phyloP scores from a whole-genome alignment of 1,284 basidiomycete genomes.

The Golubevia pallescens region DNA sequence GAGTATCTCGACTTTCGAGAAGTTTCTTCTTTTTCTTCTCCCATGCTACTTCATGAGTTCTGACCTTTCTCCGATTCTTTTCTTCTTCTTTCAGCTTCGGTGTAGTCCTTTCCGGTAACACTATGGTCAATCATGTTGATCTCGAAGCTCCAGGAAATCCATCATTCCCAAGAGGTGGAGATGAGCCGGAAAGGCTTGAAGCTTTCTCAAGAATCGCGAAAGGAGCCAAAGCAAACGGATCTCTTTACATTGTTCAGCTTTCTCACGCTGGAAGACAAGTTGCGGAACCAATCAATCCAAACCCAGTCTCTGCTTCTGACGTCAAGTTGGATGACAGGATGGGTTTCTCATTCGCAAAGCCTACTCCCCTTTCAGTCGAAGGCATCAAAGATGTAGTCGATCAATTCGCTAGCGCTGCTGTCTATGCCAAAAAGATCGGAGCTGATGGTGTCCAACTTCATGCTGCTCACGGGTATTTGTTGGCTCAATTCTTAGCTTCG shows the following conservation, averaged over 20 bases:
- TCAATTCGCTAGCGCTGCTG: conserved; percentile 19
- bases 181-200: conserved; percentile 27
- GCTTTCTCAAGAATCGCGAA: conserved; percentile 19
- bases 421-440: conserved; percentile 10
- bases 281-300: conserved; percentile 19
- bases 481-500: not conserved
- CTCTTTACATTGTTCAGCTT: conserved; percentile 44
- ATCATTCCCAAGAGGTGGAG: conserved; percentile 18
- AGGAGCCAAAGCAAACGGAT: conserved; percentile 37
- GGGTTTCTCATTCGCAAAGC: conserved; percentile 31
- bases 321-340: conserved; percentile 43
- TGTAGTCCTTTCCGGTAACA: conserved; percentile 37
- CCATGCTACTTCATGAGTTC: conserved; percentile 1
- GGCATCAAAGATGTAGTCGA: conserved; percentile 28
- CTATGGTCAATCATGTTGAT: conserved; percentile 9
- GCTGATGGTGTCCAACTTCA: conserved; percentile 23
- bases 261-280: conserved; percentile 52
- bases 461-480: conserved; percentile 23
- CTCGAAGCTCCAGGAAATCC: conserved; percentile 18
- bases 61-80: not conserved
- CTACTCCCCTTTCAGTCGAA: conserved; percentile 25
- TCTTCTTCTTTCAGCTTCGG: conserved; percentile 20
- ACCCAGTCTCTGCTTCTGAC: conserved; percentile 45
- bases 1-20: not conserved
- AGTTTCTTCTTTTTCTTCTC: not conserved